These are phyloP conservation scores for Cyclanthera cordifolia DNA, from an alignment of 306 rosid species.

Conservation along the genomic window DNA sequence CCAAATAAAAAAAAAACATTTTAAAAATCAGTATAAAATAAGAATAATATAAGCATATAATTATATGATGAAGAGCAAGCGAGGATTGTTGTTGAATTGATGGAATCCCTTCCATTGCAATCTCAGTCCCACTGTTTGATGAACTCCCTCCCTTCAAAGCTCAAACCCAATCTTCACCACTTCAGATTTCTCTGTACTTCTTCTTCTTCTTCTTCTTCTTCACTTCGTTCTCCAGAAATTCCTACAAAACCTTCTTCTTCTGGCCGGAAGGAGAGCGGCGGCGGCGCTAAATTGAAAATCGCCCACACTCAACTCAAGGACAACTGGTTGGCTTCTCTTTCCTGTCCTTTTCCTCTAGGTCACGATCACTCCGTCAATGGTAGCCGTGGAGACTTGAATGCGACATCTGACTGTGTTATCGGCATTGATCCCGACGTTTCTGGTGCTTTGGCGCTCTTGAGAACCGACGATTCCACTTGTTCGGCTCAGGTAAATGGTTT, in stretches of 20 bases:
- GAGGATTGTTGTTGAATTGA: constrained; percentile 3
- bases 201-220: neutral
- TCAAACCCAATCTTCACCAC: constrained; percentile 19
- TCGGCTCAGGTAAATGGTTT: constrained; percentile 49
- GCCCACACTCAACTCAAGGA: constrained; percentile 48
- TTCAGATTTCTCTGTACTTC: constrained; percentile 26
- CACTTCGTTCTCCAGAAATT: constrained; percentile 16
- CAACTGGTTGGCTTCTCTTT: constrained; percentile 77
- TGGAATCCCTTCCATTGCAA: constrained; percentile 29
- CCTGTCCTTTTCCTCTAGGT: constrained; percentile 33
- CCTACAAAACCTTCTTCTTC: constrained; percentile 8
- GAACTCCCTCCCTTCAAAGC: constrained; percentile 24
- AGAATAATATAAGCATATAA: no score
- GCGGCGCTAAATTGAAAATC: constrained; percentile 17
- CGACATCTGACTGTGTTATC: constrained; percentile 42
- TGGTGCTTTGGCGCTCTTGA: constrained; percentile 74
- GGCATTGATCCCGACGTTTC: constrained; percentile 78
- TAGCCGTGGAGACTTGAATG: constrained; percentile 14
- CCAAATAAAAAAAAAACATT: no score
- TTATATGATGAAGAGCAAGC: no score
- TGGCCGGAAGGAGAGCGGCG: neutral
- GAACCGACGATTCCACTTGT: constrained; percentile 24
- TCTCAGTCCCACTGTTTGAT: constrained; percentile 17
- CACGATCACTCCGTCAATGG: neutral
- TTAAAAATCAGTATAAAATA: no score